A percentile compares a stretch with the other conserved stretches of the same genome.
These are phyloP conservation scores for Aspergillus fructus DNA, from an alignment of 2,329 filamentous ascomycete species.

Conservation along the genomic window DNA sequence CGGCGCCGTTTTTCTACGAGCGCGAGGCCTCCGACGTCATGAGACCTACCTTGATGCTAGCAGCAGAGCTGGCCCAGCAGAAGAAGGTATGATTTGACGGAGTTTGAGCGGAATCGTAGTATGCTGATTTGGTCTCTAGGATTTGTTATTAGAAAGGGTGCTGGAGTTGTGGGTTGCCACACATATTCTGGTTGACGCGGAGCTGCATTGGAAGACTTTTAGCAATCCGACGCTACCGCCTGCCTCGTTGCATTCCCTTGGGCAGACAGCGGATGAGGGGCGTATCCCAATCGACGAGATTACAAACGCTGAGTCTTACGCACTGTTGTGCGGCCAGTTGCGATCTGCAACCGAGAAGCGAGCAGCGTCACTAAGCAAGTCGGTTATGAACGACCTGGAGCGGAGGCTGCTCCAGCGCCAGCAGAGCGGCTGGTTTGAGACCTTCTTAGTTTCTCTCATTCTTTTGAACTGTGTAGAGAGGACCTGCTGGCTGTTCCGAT, in stretches of 20 bases:
- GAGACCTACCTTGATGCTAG: slow-evolving; percentile 47
- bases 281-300: slow-evolving; percentile 41
- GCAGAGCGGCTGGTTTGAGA: slow-evolving; percentile 57
- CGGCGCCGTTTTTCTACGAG: slow-evolving; percentile 47
- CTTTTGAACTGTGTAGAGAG: slow-evolving; percentile 60
- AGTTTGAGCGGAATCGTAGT: background rate
- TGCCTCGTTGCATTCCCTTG: slow-evolving; percentile 36
- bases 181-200: slow-evolving; percentile 52
- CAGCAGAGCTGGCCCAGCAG: slow-evolving; percentile 37
- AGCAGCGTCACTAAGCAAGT: slow-evolving; percentile 52
- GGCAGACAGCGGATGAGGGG: slow-evolving; percentile 40
- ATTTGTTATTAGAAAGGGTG: slow-evolving; percentile 50
- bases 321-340: slow-evolving; percentile 54
- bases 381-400: slow-evolving; percentile 60
- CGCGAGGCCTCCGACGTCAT: slow-evolving; percentile 53
- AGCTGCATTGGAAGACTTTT: slow-evolving; percentile 50
- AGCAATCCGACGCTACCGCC: slow-evolving; percentile 45
- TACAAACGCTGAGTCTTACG: slow-evolving; percentile 46
- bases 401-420: slow-evolving; percentile 59
- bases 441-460: slow-evolving; percentile 59
- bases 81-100: slow-evolving; percentile 34
- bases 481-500: slow-evolving; percentile 58
- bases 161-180: slow-evolving; percentile 60
- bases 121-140: slow-evolving; percentile 25
- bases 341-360: slow-evolving; percentile 57